phyloP scores from a whole-genome alignment of 1,139 yeast species.

The Suhomyces choctaworum region DNA sequence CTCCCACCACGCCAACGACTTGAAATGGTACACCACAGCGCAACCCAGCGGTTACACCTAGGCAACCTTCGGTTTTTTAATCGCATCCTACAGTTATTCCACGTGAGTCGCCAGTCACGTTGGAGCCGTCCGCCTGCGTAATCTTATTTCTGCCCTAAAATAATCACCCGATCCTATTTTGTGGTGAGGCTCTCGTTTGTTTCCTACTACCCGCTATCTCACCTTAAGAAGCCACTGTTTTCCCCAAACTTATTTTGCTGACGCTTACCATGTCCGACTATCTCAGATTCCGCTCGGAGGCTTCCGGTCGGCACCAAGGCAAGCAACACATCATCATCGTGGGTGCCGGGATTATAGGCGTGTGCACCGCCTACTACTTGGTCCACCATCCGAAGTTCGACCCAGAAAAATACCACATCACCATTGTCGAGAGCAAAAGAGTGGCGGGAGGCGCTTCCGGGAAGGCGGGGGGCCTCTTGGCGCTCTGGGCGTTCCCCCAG shows the following conservation, averaged over 20 bases:
- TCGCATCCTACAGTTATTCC: too few relatives aligned
- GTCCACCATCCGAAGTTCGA: conserved; percentile 82
- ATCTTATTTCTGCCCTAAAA: conserved; percentile 5
- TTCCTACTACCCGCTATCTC: too few relatives aligned
- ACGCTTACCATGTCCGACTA: conserved; percentile 36
- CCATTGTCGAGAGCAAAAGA: conserved; percentile 85
- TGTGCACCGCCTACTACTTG: conserved; percentile 87
- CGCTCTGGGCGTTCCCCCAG: conserved; percentile 96
- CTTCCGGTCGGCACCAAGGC: conserved; percentile 59
- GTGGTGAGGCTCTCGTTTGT: too few relatives aligned
- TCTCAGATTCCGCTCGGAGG: conserved; percentile 39
- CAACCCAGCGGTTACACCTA: too few relatives aligned
- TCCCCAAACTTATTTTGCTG: too few relatives aligned
- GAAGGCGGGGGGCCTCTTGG: conserved; percentile 93
- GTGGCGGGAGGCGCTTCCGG: conserved; percentile 99
- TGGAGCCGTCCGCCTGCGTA: neutral
- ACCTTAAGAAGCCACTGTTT: too few relatives aligned
- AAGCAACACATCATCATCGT: conserved; percentile 72
- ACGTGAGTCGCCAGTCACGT: conserved; percentile 7
- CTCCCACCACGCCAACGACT: too few relatives aligned
- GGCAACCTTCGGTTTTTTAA: too few relatives aligned
- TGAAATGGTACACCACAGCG: too few relatives aligned
- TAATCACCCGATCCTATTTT: conserved; percentile 13
- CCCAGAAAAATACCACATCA: conserved; percentile 70
- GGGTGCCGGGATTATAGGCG: conserved; percentile 97